Evolutionary conservation across 2,329 filamentous ascomycete species (phyloP).

Genomic region (Microdochium nivale): DNA sequence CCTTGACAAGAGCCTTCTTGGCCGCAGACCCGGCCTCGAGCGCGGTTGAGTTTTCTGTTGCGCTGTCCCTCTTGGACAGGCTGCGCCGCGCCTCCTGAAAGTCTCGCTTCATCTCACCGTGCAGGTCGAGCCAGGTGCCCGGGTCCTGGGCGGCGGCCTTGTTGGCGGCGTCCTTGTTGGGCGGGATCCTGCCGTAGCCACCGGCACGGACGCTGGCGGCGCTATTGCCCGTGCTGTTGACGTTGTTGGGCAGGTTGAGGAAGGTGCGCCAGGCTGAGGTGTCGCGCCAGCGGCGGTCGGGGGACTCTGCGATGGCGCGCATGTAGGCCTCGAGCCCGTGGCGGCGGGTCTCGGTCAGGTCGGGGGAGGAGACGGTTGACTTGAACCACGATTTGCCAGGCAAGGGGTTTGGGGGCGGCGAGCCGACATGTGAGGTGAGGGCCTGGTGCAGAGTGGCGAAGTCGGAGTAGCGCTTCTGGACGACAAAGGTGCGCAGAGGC

Average conservation of each 20-base stretch:
- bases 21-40: slow-evolving; percentile 63
- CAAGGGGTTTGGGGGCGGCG: slow-evolving; percentile 56
- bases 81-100: slow-evolving; percentile 59
- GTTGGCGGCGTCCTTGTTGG: slow-evolving; percentile 23
- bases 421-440: slow-evolving; percentile 50
- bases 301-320: slow-evolving; percentile 59
- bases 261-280: slow-evolving; percentile 66
- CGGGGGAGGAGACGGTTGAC: slow-evolving; percentile 59
- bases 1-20: slow-evolving; percentile 63
- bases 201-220: slow-evolving; percentile 34
- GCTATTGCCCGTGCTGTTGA: slow-evolving; percentile 36
- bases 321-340: slow-evolving; percentile 62
- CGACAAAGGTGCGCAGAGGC: slow-evolving; percentile 65
- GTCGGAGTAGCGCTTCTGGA: slow-evolving; percentile 78
- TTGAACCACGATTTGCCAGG: slow-evolving; percentile 72
- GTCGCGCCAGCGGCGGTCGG: slow-evolving; percentile 70
- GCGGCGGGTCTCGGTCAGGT: slow-evolving; percentile 64
- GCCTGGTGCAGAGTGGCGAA: slow-evolving; percentile 59
- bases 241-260: slow-evolving; percentile 53
- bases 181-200: slow-evolving; percentile 19
- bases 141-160: slow-evolving; percentile 44
- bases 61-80: slow-evolving; percentile 60
- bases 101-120: slow-evolving; percentile 62
- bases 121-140: slow-evolving; percentile 67
- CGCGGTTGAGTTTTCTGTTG: slow-evolving; percentile 34